phyloP scores from a whole-genome alignment of 1,284 basidiomycete species.

The Moesziomyces sp. region DNA sequence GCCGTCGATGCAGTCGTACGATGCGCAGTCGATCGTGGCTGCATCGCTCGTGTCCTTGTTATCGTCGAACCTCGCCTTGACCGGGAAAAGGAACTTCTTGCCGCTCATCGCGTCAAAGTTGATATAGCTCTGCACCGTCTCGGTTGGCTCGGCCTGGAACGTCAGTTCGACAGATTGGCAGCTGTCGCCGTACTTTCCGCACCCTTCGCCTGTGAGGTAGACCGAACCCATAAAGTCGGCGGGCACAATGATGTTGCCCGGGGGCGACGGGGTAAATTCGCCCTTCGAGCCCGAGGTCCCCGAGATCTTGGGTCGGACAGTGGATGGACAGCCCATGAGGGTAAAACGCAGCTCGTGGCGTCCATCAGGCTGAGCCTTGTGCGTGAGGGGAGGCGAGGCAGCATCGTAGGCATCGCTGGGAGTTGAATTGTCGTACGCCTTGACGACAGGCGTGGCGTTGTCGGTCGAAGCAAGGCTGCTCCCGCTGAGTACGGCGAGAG shows the following conservation, averaged over 20 bases:
- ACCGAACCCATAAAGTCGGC: slow-evolving; percentile 35
- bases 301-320: slow-evolving; percentile 35
- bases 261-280: slow-evolving; percentile 17
- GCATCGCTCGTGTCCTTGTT: slow-evolving; percentile 11
- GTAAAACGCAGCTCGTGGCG: slow-evolving; percentile 40
- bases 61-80: slow-evolving; percentile 39
- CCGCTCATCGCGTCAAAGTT: slow-evolving; percentile 31
- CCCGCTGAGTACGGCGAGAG: slow-evolving; percentile 2
- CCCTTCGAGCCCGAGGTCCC: slow-evolving; percentile 23
- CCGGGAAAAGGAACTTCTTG: slow-evolving; percentile 34
- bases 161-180: slow-evolving; percentile 39
- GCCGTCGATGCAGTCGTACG: slow-evolving; percentile 23
- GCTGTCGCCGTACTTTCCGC: slow-evolving; percentile 28
- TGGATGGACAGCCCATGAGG: slow-evolving; percentile 13
- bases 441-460: slow-evolving; percentile 3
- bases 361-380: slow-evolving; percentile 23
- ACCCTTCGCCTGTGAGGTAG: slow-evolving; percentile 35
- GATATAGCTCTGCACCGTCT: slow-evolving; percentile 30
- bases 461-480: neutral
- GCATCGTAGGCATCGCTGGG: slow-evolving; percentile 12
- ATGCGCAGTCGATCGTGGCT: slow-evolving; percentile 15
- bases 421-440: neutral
- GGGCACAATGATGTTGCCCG: slow-evolving; percentile 26
- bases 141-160: slow-evolving; percentile 26
- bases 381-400: slow-evolving; percentile 8